Evolutionary conservation across 2,329 filamentous ascomycete genomes (phyloP), one percentile per base, ranked within the genome.

Genomic region (Fusarium haematococcum): DNA sequence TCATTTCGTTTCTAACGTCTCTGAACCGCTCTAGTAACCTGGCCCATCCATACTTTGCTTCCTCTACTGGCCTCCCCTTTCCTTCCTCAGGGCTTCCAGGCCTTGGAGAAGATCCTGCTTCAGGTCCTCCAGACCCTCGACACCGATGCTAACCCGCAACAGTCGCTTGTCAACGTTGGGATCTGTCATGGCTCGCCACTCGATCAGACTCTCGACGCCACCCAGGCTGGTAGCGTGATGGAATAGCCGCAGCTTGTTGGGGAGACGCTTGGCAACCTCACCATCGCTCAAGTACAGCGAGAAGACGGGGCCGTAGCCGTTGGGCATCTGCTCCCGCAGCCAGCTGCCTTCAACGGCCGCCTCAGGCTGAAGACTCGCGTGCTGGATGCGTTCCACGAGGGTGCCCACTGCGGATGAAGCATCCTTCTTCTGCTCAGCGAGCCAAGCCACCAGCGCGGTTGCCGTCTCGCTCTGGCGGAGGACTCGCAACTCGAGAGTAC

Each of bases 181-280:
- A 86, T 99, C 97, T 68, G 91, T 92, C 94, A 99, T 97, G 57
- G 93, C 90, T 68, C 97, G 88, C 97, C 97, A 99, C 88, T 99
- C 97, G 77, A 99, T 95, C 85, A 98, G 84, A 79, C 94, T 97
- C 88, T 98, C 97, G 11, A 98, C 95, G 6, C 97, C 96, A 3
- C 97, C 97, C 32, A 98, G 84, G 82, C 94, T 97, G 3, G 97
- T 99, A 7, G 97, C 97, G 83, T 99, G 97, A 78, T 98, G 94
- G 86, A 98, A 98, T 52, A 98, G 88, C 3, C 87, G 81, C 81
- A 98, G 84, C 82, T 94, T 93, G 79, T 92, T 93, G 5, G 97
- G 97, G 73, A 99, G 83, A 33, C 85, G 83, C 74, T 88, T 89
- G 5, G 97, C 95, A 61, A 89, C 80, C 1, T 86, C 84, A 70